A percentile compares a stretch with the other conserved stretches of the same genome.
phyloP scores from a whole-genome alignment of 1,284 basidiomycete genomes.

The Cystobasidiaceae sp. region DNA sequence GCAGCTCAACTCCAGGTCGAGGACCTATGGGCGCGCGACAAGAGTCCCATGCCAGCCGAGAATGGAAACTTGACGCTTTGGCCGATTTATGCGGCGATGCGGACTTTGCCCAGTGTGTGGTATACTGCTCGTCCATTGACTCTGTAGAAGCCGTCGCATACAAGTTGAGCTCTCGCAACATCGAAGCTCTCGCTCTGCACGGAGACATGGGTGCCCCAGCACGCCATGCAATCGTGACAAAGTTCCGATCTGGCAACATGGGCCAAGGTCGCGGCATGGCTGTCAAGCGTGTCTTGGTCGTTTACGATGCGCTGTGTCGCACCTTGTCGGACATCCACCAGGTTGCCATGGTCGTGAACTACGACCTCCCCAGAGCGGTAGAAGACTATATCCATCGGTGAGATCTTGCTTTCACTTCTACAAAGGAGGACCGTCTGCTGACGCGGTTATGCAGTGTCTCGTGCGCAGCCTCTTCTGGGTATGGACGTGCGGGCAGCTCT shows the following conservation, averaged over 20 bases:
- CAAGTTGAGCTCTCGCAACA: constrained; percentile 46
- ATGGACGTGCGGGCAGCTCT: constrained; percentile 33
- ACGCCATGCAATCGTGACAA: constrained; percentile 35
- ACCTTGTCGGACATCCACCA: constrained; percentile 37
- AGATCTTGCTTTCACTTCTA: background rate
- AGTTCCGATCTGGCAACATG: constrained; percentile 36
- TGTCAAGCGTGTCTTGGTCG: constrained; percentile 39
- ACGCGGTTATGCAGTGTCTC: constrained; percentile 25
- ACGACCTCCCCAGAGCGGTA: constrained; percentile 39
- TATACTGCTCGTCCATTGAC: constrained; percentile 37
- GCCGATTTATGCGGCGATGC: constrained; percentile 86
- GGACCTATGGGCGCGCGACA: constrained; percentile 32
- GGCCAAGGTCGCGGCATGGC: constrained; percentile 24
- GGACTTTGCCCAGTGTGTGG: constrained; percentile 62
- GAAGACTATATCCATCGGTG: constrained; percentile 41
- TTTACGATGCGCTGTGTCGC: constrained; percentile 39
- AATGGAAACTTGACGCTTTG: constrained; percentile 95
- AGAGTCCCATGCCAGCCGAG: constrained; percentile 49
- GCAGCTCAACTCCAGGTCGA: constrained; percentile 20
- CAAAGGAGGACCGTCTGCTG: background rate
- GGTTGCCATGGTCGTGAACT: constrained; percentile 42
- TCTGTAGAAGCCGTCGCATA: constrained; percentile 47
- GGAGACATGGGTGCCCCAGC: constrained; percentile 37
- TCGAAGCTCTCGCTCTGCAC: constrained; percentile 46
- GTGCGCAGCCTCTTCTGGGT: constrained; percentile 34